phyloP scores from a whole-genome alignment of 768 basidiomycete genomes.

The Cystofilobasidium ferigula region DNA sequence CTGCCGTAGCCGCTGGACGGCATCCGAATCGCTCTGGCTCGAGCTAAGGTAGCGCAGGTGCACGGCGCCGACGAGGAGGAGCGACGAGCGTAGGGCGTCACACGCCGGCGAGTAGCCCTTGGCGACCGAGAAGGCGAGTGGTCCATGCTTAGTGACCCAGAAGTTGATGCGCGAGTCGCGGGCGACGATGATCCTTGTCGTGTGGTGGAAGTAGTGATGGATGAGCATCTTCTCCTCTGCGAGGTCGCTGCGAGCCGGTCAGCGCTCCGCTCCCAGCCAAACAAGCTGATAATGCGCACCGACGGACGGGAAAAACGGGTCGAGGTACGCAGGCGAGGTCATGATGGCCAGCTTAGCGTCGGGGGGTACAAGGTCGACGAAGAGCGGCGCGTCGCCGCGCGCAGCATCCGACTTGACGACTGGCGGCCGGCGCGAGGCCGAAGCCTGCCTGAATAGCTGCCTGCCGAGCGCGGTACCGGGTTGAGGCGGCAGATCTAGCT shows the following conservation, averaged over 20 bases:
- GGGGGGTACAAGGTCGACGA: slow-evolving; percentile 17
- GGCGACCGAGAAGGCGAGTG: slow-evolving; percentile 21
- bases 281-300: neutral
- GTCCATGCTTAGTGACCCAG: neutral
- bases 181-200: slow-evolving; percentile 32
- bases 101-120: slow-evolving; percentile 22
- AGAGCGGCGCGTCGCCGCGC: neutral
- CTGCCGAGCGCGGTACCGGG: neutral
- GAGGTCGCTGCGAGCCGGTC: no score
- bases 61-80: slow-evolving; percentile 31
- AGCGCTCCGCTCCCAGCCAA: no score
- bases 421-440: neutral
- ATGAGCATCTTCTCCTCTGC: slow-evolving; percentile 31
- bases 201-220: slow-evolving; percentile 31
- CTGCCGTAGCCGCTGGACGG: slow-evolving; percentile 24
- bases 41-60: slow-evolving; percentile 30
- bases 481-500: neutral
- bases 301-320: slow-evolving; percentile 30
- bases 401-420: neutral
- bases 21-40: slow-evolving; percentile 25
- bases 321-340: slow-evolving; percentile 31
- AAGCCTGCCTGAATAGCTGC: neutral
- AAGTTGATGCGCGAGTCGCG: slow-evolving; percentile 26
- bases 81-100: slow-evolving; percentile 31
- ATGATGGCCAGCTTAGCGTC: slow-evolving; percentile 28